Conservation (phyloP, 352 stramenopile species). For the Phytophthora europaea region DNA sequence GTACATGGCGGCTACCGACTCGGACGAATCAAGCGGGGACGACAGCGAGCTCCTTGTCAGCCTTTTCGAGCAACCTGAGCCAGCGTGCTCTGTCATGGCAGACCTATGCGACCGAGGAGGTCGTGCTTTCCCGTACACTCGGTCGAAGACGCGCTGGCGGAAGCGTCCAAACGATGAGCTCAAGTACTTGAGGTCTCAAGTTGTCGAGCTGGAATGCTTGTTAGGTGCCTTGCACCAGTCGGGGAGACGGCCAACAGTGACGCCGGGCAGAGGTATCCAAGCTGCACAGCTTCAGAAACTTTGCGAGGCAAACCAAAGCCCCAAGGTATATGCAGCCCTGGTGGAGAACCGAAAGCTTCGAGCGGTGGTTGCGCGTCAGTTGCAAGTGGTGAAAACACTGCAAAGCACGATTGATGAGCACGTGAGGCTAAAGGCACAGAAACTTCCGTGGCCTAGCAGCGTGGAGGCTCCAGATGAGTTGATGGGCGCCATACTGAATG, state of each 20-base stretch:
- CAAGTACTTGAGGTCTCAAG: conserved; percentile 34
- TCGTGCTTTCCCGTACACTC: conserved; percentile 33
- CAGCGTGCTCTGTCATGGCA: background rate
- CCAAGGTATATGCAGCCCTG: conserved; percentile 5
- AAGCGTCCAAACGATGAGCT: conserved; percentile 49
- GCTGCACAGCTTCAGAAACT: background rate
- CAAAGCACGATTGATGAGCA: conserved; percentile 28
- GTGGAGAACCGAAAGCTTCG: conserved; percentile 28
- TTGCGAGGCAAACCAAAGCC: background rate
- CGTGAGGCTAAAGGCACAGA: conserved; percentile 9
- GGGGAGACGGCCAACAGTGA: background rate
- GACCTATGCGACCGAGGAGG: conserved; percentile 8
- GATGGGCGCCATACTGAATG: conserved; percentile 10
- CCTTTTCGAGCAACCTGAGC: conserved; percentile 23
- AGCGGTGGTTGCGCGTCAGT: conserved; percentile 9
- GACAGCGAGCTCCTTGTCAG: conserved; percentile 17
- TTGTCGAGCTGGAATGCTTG: conserved; percentile 31
- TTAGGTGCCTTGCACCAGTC: conserved; percentile 11
- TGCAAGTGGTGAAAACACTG: conserved; percentile 15
- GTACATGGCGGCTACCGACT: conserved; percentile 8
- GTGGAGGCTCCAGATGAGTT: conserved; percentile 11
- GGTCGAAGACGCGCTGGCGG: conserved; percentile 35
- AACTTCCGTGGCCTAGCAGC: conserved; percentile 7
- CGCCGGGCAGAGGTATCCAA: background rate
- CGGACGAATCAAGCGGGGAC: conserved; percentile 16